Conservation (phyloP, 495 filamentous ascomycete genomes). For the Astrocystis sublimbata region DNA sequence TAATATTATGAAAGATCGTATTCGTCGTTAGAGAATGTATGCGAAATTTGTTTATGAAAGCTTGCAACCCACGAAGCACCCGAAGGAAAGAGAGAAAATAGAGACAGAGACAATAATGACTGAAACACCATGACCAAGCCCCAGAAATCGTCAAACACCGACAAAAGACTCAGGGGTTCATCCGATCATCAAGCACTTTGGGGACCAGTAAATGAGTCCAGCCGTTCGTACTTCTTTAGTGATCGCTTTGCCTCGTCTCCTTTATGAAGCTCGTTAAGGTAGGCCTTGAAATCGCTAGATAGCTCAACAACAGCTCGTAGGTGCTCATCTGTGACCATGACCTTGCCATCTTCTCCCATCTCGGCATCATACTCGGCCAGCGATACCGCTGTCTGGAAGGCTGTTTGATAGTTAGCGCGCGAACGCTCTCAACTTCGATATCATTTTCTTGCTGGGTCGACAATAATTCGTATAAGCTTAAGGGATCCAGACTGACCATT, state of each 20-base stretch:
- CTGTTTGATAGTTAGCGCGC: conserved; percentile 16
- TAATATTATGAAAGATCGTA: too few species aligned
- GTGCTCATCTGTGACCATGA: conserved; percentile 17
- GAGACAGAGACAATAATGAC: too few species aligned
- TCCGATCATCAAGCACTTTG: too few species aligned
- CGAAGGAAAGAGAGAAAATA: too few species aligned
- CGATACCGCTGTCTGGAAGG: conserved; percentile 43
- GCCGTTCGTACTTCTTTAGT: conserved; percentile 14
- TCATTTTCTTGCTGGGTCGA: background rate
- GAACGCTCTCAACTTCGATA: background rate
- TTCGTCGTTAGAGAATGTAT: too few species aligned
- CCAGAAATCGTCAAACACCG: too few species aligned
- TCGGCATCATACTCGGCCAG: conserved; percentile 31
- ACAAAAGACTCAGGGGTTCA: too few species aligned
- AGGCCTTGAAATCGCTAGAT: conserved; percentile 25
- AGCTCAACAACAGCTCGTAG: conserved; percentile 20
- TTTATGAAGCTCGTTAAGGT: conserved; percentile 24
- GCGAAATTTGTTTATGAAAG: background rate
- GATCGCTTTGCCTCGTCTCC: conserved; percentile 19
- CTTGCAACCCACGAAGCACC: too few species aligned
- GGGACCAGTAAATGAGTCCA: conserved; percentile 20
- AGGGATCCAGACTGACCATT: background rate
- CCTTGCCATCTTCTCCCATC: conserved; percentile 13
- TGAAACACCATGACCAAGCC: too few species aligned
- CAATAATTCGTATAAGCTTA: background rate